These are phyloP conservation scores for Colletotrichum noveboracense DNA, from an alignment of 2,329 filamentous ascomycete genomes.

Conservation along the genomic window DNA sequence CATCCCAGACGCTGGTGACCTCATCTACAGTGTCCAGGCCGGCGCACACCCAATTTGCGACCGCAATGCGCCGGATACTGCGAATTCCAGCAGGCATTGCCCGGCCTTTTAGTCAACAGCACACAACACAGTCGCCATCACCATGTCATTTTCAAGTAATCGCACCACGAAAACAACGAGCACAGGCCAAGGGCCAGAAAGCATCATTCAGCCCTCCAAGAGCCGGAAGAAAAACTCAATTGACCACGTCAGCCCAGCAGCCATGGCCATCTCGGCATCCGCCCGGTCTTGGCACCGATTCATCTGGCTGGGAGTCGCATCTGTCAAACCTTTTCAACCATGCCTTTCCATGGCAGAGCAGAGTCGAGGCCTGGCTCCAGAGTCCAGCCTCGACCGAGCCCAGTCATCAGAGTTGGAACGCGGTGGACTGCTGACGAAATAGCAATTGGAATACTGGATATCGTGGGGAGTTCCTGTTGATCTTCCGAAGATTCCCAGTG, in stretches of 20 bases:
- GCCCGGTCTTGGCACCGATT: not conserved
- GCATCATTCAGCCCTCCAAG: not conserved
- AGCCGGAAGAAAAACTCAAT: conserved; percentile 11
- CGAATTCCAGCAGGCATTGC: conserved; percentile 4
- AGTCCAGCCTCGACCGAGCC: not conserved
- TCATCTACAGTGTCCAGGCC: not conserved
- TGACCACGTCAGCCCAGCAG: not conserved
- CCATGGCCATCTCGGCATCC: not conserved
- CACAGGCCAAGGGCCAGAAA: conserved; percentile 3
- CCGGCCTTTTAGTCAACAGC: not conserved
- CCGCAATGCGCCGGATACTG: not conserved
- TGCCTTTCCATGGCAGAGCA: not conserved
- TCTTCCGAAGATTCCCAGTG: not conserved
- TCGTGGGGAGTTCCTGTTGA: not conserved
- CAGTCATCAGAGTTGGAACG: not conserved
- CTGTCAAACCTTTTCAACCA: not conserved
- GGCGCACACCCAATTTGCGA: not conserved
- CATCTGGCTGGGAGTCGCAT: not conserved
- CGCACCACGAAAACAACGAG: not conserved
- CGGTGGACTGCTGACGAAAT: conserved; percentile 15
- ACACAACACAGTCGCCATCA: not conserved
- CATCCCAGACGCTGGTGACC: conserved; percentile 2
- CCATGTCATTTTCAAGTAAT: conserved; percentile 11
- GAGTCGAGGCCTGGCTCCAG: not conserved
- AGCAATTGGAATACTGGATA: not conserved